Evolutionary conservation across 78 protist genomes (phyloP).

Genomic region (Polysphondylium violaceum): DNA sequence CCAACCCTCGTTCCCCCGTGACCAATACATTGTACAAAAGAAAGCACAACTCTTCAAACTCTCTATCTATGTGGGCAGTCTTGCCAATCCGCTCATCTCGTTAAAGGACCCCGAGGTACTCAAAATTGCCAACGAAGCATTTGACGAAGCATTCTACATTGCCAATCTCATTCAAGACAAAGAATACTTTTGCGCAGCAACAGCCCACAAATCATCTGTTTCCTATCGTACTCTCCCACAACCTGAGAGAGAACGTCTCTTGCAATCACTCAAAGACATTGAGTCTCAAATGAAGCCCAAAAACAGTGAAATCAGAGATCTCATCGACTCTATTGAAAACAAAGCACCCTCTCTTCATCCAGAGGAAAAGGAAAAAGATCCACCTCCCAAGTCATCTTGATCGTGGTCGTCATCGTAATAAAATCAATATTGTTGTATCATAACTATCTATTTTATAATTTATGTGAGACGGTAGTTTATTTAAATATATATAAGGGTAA

Average conservation of each 20-base stretch:
- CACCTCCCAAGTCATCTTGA: too few species aligned
- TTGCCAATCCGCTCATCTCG: slow-evolving; percentile 65
- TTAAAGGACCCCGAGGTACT: slow-evolving; percentile 43
- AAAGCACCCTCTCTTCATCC: slow-evolving; percentile 49
- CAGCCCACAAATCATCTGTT: slow-evolving; percentile 62
- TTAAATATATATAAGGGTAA: too few species aligned
- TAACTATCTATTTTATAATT: too few species aligned
- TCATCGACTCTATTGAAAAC: slow-evolving; percentile 53
- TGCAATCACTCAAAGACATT: slow-evolving; percentile 8
- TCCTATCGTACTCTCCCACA: slow-evolving; percentile 44
- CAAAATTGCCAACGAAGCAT: slow-evolving; percentile 60
- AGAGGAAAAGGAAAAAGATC: slow-evolving; percentile 50
- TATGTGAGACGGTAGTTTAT: too few species aligned
- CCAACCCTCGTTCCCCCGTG: slow-evolving; percentile 35
- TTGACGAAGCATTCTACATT: slow-evolving; percentile 64
- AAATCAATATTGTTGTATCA: too few species aligned
- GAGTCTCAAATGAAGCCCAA: slow-evolving; percentile 34
- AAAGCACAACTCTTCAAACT: slow-evolving; percentile 40
- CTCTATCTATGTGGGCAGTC: slow-evolving; percentile 39
- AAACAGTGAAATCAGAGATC: slow-evolving; percentile 63
- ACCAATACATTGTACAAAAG: slow-evolving; percentile 19
- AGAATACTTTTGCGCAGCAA: slow-evolving; percentile 68
- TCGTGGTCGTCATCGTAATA: too few species aligned
- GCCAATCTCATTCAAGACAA: slow-evolving; percentile 43
- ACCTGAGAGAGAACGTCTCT: slow-evolving; percentile 18